Base-by-base conservation (phyloP, 192 early-diverging fungal genomes). In the Rhizophagus sp. region DNA sequence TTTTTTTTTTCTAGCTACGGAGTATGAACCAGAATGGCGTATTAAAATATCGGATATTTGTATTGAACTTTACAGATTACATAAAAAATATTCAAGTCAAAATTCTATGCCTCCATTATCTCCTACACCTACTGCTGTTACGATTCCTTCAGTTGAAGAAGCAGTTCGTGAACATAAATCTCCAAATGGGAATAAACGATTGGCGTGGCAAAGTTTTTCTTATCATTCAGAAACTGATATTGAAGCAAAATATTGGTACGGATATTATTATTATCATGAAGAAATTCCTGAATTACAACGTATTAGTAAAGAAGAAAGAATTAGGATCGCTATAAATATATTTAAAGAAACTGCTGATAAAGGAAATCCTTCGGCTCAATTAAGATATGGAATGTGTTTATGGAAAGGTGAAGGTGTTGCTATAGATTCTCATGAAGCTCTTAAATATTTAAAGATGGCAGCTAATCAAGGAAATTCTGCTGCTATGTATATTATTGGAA, bases 321-420 rank as follows among this genome's bases (percentile, higher is more conserved):
- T 44, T 13, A 25, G 33, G 30, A 44, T 22, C 5, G 76, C 76
- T 4, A 62, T 41, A 24, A 33, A 41, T 30, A 47, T 67, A 9
- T 78, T 78, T 50, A 78, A 52, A 52, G 50, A 52, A 78, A n/a
- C 76, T 49, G 76, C 76, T 30, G 76, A 78, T 67, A 9, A 47
- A 25, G 76, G 64, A 63, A 78, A 49, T 22, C 19, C 64, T 78
- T 34, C 65, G 1, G 76, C 76, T 67, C 76, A 78, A 63, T 47
- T 78, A 12, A 25, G 39, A 41, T 78, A 78, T 68, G 76, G 63
- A n/a, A 30, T 33, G 19, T 67, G 64, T 78, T 25, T 78, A 47
- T 78, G 76, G 76, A 13, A 61, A n/a, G 39, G 8, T 5, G 41
- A 52, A 52, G 15, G 13, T 15, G 41, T 44, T 44, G 41, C 3